These are phyloP conservation scores for Viridothelium virens DNA, from an alignment of 495 filamentous ascomycete species.

Conservation along the genomic window DNA sequence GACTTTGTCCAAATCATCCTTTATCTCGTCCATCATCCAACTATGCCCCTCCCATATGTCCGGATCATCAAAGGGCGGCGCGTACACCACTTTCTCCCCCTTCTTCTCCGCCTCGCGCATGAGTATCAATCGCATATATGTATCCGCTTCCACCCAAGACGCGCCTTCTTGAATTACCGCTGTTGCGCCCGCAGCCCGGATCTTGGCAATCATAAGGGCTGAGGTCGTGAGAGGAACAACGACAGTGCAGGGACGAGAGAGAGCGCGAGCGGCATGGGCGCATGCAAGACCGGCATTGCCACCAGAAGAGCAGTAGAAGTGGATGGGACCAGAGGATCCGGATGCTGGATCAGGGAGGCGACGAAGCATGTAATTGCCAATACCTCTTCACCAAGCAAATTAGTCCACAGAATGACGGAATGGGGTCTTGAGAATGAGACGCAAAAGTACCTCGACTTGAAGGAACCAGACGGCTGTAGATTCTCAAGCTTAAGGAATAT, in stretches of 20 bases:
- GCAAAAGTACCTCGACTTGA: constrained; percentile 70
- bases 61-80: constrained; percentile 82
- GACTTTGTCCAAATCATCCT: constrained; percentile 42
- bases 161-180: constrained; percentile 64
- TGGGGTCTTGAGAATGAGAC: not conserved
- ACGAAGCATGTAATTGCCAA: constrained; percentile 70
- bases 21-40: constrained; percentile 68
- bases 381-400: constrained; percentile 44
- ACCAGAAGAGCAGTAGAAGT: constrained; percentile 83
- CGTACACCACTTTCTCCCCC: constrained; percentile 58
- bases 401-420: not conserved
- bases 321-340: constrained; percentile 39
- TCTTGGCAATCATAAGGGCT: constrained; percentile 63
- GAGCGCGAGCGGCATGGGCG: constrained; percentile 61
- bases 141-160: constrained; percentile 72
- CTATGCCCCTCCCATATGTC: constrained; percentile 76
- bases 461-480: constrained; percentile 85
- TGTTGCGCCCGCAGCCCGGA: constrained; percentile 58
- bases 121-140: constrained; percentile 55
- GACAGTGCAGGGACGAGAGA: constrained; percentile 71
- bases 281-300: constrained; percentile 92
- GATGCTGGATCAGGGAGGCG: constrained; percentile 39
- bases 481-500: constrained; percentile 91
- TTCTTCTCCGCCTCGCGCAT: constrained; percentile 37
- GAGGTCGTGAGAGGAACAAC: constrained; percentile 66